Base-by-base conservation (phyloP, 176 grass and related monocot species). In the Ananas comosus region DNA sequence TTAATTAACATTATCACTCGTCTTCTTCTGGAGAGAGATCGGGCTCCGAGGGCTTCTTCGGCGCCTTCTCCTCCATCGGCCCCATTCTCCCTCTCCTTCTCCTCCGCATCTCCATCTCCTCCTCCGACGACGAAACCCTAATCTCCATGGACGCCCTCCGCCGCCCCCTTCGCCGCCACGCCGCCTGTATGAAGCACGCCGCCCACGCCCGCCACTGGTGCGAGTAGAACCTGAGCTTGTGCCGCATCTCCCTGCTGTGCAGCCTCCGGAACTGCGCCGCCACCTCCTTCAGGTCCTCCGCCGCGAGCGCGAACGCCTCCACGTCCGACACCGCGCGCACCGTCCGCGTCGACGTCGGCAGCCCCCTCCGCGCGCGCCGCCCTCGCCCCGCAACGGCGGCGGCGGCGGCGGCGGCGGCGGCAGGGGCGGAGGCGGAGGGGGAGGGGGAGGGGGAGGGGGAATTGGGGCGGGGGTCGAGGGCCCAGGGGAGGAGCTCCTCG, bases 131-230 rank as follows among this genome's bases (percentile, higher is more conserved):
- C 50, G 74, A 73, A 74, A 54, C 12, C 28, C 71, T 85, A 21
- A 90, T 72, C 22, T 97, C 89, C 18, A 93, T 73, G 61, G 94
- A 90, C 70, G 84, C 79, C 66, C 82, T 81, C 51, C 69, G 72
- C 16, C 89, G 83, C 79, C 80, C 92, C 64, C 77, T 77, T 0
- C 87, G 77, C 0, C 94, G 79, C 94, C 94, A 97, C 0, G 94
- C 90, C 7, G 89, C 94, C 64, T 97, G 94, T 12, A 97, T 90
- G 84, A 93, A 97, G 85, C 94, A 97, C 0, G 84, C 87, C 3
- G 89, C 94, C 94, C 94, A 97, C 4, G 84, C 88, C 17, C 89
- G 76, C 94, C 94, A 97, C 76, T 97, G 94, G 71, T 92, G 84
- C 14, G 94, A 97, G 77, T 90, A 92, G 80, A 90, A 97, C 54